Evolutionary conservation across 371 early-diverging fungal species (phyloP).

Genomic region (Choanephora cucurbitarum): DNA sequence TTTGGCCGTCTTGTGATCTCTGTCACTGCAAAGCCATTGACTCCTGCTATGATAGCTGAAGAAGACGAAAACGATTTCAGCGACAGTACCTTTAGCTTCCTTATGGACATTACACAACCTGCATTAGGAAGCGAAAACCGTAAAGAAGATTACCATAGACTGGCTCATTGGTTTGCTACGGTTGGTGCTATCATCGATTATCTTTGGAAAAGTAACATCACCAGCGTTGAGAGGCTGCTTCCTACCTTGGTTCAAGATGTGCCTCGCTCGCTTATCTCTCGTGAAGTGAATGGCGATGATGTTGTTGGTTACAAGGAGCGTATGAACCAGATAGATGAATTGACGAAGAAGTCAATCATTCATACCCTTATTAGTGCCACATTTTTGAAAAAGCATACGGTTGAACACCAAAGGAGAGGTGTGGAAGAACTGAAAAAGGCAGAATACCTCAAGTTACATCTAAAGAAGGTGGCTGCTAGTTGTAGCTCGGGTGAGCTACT

Average conservation of each 20-base stretch:
- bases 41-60: constrained; percentile 4
- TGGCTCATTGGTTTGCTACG: constrained; percentile 40
- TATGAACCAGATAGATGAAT: constrained; percentile 27
- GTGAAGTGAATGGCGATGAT: constrained; percentile 15
- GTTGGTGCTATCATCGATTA: constrained; percentile 43
- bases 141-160: constrained; percentile 24
- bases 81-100: constrained; percentile 33
- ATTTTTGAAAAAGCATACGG: constrained; percentile 16
- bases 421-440: constrained; percentile 31
- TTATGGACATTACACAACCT: constrained; percentile 28
- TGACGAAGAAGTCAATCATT: constrained; percentile 24
- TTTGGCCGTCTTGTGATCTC: constrained; percentile 39
- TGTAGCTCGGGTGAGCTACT: not conserved
- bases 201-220: constrained; percentile 34
- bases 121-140: constrained; percentile 6
- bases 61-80: constrained; percentile 22
- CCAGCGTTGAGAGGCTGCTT: constrained; percentile 23
- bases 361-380: constrained; percentile 26
- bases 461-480: constrained; percentile 16
- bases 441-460: constrained; percentile 17
- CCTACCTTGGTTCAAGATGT: constrained; percentile 15
- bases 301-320: constrained; percentile 20
- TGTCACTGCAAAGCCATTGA: constrained; percentile 29
- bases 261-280: constrained; percentile 26
- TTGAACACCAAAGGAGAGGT: constrained; percentile 20